A percentile compares a stretch with the other conserved stretches of the same genome.
phyloP scores from a whole-genome alignment of 2,329 filamentous ascomycete species.

The Colletotrichum sp. region DNA sequence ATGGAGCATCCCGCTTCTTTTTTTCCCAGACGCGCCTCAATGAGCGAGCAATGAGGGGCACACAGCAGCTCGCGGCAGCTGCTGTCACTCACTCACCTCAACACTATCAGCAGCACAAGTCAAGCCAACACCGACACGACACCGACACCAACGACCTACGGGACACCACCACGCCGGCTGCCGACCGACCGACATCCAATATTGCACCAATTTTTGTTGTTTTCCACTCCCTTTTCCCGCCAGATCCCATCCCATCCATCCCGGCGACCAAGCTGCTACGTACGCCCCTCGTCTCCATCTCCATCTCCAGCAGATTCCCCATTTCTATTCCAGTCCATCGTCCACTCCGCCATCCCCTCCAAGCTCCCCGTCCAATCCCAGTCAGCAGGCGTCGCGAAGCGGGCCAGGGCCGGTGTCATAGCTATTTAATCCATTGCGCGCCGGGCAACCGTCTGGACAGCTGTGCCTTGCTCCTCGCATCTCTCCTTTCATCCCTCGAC shows the following conservation, averaged over 20 bases:
- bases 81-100: background rate
- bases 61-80: background rate
- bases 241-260: background rate
- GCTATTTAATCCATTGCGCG: constrained; percentile 13
- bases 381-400: background rate
- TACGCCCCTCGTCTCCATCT: background rate
- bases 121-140: background rate
- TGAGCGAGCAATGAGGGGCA: background rate
- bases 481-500: background rate
- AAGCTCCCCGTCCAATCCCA: constrained; percentile 2
- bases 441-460: background rate
- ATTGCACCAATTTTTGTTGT: background rate
- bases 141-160: background rate
- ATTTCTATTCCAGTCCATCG: background rate
- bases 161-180: background rate
- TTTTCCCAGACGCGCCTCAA: background rate
- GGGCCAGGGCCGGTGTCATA: background rate
- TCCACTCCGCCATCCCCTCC: background rate
- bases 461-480: background rate
- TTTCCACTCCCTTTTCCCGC: background rate
- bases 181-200: background rate
- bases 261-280: background rate
- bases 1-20: background rate
- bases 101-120: background rate
- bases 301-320: background rate